Evolutionary conservation across 179 eudicot species (phyloP), one percentile per base, ranked within the genome.

Genomic region (Carnegiea gigantea): DNA sequence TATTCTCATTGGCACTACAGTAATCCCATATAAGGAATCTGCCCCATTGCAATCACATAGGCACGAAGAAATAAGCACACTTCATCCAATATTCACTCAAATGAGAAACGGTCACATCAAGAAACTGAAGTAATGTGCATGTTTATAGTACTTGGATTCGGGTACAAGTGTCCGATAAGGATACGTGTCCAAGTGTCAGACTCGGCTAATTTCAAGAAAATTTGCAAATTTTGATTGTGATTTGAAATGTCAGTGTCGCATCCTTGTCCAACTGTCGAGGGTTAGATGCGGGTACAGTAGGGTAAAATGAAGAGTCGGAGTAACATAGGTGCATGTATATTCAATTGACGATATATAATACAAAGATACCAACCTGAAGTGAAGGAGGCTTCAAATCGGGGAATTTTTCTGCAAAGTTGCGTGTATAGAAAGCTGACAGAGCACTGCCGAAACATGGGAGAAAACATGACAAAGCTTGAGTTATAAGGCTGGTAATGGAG

Each of bases 361-460:
- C 40, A 75, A 71, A 10, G 26, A 82, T 48, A 76, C 83, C 81
- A 83, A 96, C 99, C 99, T 92, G 99, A 60, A 94, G 93, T 67
- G 88, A 89, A 82, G 98, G 98, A 81, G 99, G 96, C 90, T 86
- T 94, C 83, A 93, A 81, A 78, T 90, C 92, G 28, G 92, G 87
- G 76, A 82, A 70, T 81, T 85, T 89, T 86, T 94, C 98, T 21
- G 94, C 93, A 71, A 94, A 88, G 82, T 88, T 92, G 70, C 99
- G 90, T 75, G 97, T 92, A 79, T 96, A 96, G 84, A 96, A 96
- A 80, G 99, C 96, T 77, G 99, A 92, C 85, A 96, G 83, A 90
- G 92, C 91, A 89, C 99, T 96, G 97, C 88, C 91, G 71, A 76
- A 82, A 54, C 38, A 67, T 23, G 23, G 33, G 59, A 83, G 28